Percentiles rank a stretch among this genome's conserved stretches.
These are phyloP conservation scores for Aureobasidium melanogenum DNA, from an alignment of 2,329 filamentous ascomycete genomes.

Conservation along the genomic window DNA sequence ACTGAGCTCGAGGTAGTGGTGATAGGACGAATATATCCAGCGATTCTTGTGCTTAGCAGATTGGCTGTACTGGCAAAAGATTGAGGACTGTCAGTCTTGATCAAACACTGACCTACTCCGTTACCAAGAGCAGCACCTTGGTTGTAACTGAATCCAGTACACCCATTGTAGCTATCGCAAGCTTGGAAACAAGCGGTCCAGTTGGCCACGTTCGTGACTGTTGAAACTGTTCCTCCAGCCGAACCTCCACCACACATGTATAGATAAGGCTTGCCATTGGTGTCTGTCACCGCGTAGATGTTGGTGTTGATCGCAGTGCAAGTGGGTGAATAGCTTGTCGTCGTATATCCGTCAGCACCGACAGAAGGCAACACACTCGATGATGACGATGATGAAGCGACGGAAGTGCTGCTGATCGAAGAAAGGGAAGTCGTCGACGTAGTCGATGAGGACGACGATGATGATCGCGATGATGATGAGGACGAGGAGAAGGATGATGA, in stretches of 20 bases:
- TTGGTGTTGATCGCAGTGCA: slow-evolving; percentile 14
- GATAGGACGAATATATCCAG: background rate
- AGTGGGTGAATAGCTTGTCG: slow-evolving; percentile 9
- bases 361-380: background rate
- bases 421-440: background rate
- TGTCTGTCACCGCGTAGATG: slow-evolving; percentile 12
- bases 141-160: slow-evolving; percentile 18
- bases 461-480: background rate
- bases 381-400: background rate
- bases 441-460: background rate
- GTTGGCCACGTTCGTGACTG: background rate
- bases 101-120: slow-evolving; percentile 17
- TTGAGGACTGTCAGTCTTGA: slow-evolving; percentile 13
- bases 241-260: slow-evolving; percentile 16
- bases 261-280: slow-evolving; percentile 3
- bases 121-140: slow-evolving; percentile 14
- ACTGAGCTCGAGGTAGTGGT: background rate
- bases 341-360: slow-evolving; percentile 12
- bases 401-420: background rate
- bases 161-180: slow-evolving; percentile 17
- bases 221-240: background rate
- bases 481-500: background rate
- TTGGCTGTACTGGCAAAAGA: slow-evolving; percentile 13
- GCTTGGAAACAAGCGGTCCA: slow-evolving; percentile 18
- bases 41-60: slow-evolving; percentile 11